phyloP scores from a whole-genome alignment of 2,329 filamentous ascomycete species.

The Lachnellula arida region DNA sequence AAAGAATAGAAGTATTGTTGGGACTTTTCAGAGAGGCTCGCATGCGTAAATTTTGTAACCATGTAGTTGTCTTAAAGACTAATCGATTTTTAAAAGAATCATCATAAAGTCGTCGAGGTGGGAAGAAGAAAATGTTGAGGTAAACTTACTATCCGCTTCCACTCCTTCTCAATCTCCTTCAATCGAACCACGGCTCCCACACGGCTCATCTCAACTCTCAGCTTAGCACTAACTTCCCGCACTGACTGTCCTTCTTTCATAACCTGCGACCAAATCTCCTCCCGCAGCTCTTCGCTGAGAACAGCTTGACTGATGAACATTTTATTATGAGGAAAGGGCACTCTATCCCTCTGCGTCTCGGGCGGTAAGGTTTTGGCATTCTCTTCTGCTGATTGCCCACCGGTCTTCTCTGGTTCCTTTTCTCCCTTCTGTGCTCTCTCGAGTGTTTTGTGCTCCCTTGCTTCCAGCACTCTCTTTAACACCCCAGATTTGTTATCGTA shows the following conservation, averaged over 20 bases:
- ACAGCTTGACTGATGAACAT: conserved; percentile 57
- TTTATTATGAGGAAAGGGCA: conserved; percentile 59
- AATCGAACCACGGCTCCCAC: conserved; percentile 66
- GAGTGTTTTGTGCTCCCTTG: not conserved
- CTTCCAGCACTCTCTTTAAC: conserved; percentile 23
- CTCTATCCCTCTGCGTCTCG: conserved; percentile 20
- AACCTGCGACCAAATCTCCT: conserved; percentile 58
- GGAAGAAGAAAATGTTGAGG: conserved; percentile 19
- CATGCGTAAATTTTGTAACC: conserved; percentile 79
- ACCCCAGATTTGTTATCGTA: conserved; percentile 23
- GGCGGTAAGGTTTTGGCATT: conserved; percentile 14
- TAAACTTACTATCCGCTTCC: conserved; percentile 56
- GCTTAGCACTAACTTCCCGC: conserved; percentile 56
- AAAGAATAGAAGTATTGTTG: conserved; percentile 7
- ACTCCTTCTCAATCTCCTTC: conserved; percentile 64
- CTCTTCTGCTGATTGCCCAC: not conserved
- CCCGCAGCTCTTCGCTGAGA: conserved; percentile 59
- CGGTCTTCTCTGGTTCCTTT: not conserved
- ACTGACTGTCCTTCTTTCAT: conserved; percentile 52
- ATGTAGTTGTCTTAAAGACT: conserved; percentile 98
- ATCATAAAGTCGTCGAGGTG: conserved; percentile 45
- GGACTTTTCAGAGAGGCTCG: conserved; percentile 64
- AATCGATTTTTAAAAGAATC: conserved; percentile 83
- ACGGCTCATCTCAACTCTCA: conserved; percentile 63
- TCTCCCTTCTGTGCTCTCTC: not conserved